phyloP scores from a whole-genome alignment of 768 basidiomycete genomes.

The Hebeloma cylindrosporum region DNA sequence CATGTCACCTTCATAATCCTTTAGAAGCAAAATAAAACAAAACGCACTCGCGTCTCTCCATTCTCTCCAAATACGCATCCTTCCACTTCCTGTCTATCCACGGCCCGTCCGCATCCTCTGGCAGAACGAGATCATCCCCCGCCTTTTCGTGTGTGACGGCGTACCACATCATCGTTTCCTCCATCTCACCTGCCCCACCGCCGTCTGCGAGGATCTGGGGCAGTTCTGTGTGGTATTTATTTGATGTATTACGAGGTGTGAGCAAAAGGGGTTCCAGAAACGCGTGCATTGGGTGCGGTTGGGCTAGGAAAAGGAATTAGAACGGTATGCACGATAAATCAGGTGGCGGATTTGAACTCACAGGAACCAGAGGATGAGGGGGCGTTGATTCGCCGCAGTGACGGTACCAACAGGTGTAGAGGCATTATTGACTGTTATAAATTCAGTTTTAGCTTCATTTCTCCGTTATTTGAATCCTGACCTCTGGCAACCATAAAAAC shows the following conservation, averaged over 20 bases:
- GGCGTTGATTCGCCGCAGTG: constrained; percentile 50
- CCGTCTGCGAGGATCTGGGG: constrained; percentile 57
- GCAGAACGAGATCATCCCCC: constrained; percentile 27
- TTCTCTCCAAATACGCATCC: constrained; percentile 55
- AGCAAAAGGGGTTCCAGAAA: constrained; percentile 63
- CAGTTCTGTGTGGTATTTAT: constrained; percentile 68
- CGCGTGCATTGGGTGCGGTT: constrained; percentile 60
- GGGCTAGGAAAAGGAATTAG: too few relatives aligned
- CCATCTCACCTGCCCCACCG: constrained; percentile 60
- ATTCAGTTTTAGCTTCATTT: not conserved
- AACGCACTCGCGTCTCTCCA: constrained; percentile 66
- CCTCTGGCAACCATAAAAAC: constrained; percentile 79
- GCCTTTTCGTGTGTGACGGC: constrained; percentile 61
- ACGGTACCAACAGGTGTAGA: constrained; percentile 53
- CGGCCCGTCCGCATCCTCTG: constrained; percentile 28
- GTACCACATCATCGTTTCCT: constrained; percentile 81
- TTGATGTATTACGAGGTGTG: constrained; percentile 49
- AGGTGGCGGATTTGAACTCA: too few relatives aligned
- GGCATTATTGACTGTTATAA: constrained; percentile 67
- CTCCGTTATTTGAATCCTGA: too few relatives aligned
- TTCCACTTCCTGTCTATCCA: constrained; percentile 58
- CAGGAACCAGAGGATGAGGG: constrained; percentile 31
- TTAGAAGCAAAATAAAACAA: not conserved
- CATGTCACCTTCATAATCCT: not conserved
- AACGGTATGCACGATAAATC: too few relatives aligned